A percentile compares a stretch with the other conserved stretches of the same genome.
Conservation (phyloP, 2,329 filamentous ascomycete genomes). For the Calonectria naviculata region DNA sequence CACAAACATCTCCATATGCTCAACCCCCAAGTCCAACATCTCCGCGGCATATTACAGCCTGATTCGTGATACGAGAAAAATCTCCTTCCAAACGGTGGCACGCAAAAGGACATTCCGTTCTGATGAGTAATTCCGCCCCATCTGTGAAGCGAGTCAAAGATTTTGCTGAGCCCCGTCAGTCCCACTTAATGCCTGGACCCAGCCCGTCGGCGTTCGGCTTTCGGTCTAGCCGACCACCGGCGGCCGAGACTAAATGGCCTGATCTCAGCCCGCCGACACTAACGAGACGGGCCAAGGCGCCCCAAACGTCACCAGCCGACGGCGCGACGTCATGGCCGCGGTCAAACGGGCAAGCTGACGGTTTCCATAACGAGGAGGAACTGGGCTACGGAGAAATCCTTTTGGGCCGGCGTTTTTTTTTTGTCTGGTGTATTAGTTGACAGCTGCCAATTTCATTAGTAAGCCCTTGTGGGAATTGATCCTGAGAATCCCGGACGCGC, state of each 20-base stretch:
- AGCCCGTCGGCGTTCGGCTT: background rate
- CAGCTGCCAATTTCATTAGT: background rate
- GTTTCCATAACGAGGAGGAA: no score
- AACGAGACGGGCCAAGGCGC: no score
- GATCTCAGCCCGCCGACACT: no score
- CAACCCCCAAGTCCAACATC: slow-evolving; percentile 72
- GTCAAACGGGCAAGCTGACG: background rate
- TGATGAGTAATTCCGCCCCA: slow-evolving; percentile 71
- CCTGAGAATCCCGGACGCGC: background rate
- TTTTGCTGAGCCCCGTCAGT: slow-evolving; percentile 43
- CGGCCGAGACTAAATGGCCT: no score
- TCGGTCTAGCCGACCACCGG: background rate
- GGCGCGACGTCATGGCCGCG: background rate
- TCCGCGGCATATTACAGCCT: slow-evolving; percentile 51
- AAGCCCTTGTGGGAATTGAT: background rate
- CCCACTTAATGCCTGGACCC: slow-evolving; percentile 4
- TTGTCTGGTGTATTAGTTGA: no score
- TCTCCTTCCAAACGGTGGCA: slow-evolving; percentile 61
- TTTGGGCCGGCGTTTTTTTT: no score
- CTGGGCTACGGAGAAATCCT: no score
- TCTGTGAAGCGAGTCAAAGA: slow-evolving; percentile 71
- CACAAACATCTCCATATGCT: slow-evolving; percentile 70
- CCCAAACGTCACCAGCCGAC: background rate
- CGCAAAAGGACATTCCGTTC: slow-evolving; percentile 72
- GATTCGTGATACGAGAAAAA: slow-evolving; percentile 69